phyloP scores from a whole-genome alignment of 2,329 filamentous ascomycete species.

The Cytospora paraplurivora region DNA sequence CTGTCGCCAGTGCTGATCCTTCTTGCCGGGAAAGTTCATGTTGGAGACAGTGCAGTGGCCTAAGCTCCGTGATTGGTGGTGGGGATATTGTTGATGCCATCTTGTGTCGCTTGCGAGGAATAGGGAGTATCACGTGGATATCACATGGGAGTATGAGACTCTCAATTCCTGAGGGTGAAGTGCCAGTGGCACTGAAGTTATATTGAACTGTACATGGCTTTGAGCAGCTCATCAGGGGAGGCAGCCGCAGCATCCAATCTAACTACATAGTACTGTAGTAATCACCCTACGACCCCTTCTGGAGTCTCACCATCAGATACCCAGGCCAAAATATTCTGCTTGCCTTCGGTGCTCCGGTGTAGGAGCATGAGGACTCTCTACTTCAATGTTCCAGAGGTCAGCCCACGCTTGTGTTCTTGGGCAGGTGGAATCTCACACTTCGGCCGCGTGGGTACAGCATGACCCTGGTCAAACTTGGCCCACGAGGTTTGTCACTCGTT shows the following conservation, averaged over 20 bases:
- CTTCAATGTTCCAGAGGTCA: background rate
- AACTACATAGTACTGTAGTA: conserved; percentile 12
- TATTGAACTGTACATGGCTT: conserved; percentile 3
- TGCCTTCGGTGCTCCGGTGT: conserved; percentile 15
- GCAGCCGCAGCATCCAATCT: conserved; percentile 2
- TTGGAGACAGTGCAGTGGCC: conserved; percentile 29
- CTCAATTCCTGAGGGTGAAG: background rate
- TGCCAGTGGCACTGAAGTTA: conserved; percentile 14
- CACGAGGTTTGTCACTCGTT: conserved; percentile 9
- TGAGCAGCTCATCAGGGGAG: conserved; percentile 1
- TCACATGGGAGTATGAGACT: conserved; percentile 7
- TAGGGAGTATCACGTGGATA: background rate
- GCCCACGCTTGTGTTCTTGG: conserved; percentile 12
- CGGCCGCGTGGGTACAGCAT: conserved; percentile 10
- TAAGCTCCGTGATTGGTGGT: conserved; percentile 29
- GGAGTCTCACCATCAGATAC: conserved; percentile 6
- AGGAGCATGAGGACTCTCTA: conserved; percentile 9
- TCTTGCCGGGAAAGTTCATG: conserved; percentile 4
- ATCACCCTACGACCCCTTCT: conserved; percentile 1
- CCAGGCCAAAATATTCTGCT: background rate
- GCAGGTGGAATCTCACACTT: conserved; percentile 4
- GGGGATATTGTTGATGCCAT: conserved; percentile 20
- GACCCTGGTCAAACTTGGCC: conserved; percentile 7
- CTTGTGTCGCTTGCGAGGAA: conserved; percentile 5
- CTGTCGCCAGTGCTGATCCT: conserved; percentile 5